Percentiles rank a stretch among this genome's conserved stretches.
phyloP scores from a whole-genome alignment of 2,329 filamentous ascomycete genomes.

The Pseudocercospora fijiensis region DNA sequence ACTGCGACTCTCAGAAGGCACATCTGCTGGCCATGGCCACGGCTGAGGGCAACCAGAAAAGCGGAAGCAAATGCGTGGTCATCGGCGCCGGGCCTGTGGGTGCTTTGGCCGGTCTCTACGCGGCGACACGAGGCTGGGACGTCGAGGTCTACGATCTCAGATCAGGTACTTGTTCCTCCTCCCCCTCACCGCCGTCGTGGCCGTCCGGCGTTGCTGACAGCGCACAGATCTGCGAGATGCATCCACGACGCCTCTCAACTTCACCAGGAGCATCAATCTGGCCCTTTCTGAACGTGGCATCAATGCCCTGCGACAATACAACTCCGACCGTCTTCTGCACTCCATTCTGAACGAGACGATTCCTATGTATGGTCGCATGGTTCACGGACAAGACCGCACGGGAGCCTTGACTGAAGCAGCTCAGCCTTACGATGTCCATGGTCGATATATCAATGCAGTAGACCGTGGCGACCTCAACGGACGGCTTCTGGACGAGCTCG shows the following conservation, averaged over 20 bases:
- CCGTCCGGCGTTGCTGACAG: conserved; percentile 14
- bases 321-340: conserved; percentile 66
- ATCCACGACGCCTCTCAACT: conserved; percentile 81
- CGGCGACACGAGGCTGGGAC: conserved; percentile 79
- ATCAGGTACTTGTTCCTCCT: conserved; percentile 61
- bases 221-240: conserved; percentile 78
- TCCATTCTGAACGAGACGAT: conserved; percentile 75
- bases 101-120: conserved; percentile 87
- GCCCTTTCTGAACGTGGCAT: conserved; percentile 92
- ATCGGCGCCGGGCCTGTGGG: conserved; percentile 94
- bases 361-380: conserved; percentile 95
- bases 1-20: conserved; percentile 19
- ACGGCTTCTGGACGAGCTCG: conserved; percentile 77
- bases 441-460: conserved; percentile 78
- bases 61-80: conserved; percentile 59
- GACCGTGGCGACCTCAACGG: conserved; percentile 84
- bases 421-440: conserved; percentile 89
- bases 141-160: conserved; percentile 94
- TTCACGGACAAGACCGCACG: conserved; percentile 67
- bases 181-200: neutral
- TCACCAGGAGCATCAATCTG: conserved; percentile 97
- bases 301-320: conserved; percentile 74
- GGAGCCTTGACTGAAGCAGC: conserved; percentile 71
- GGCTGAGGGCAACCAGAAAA: conserved; percentile 9
- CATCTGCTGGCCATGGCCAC: conserved; percentile 21